A percentile compares a stretch with the other conserved stretches of the same genome.
phyloP scores from a whole-genome alignment of 495 filamentous ascomycete genomes.

The Penicillium odoratum region DNA sequence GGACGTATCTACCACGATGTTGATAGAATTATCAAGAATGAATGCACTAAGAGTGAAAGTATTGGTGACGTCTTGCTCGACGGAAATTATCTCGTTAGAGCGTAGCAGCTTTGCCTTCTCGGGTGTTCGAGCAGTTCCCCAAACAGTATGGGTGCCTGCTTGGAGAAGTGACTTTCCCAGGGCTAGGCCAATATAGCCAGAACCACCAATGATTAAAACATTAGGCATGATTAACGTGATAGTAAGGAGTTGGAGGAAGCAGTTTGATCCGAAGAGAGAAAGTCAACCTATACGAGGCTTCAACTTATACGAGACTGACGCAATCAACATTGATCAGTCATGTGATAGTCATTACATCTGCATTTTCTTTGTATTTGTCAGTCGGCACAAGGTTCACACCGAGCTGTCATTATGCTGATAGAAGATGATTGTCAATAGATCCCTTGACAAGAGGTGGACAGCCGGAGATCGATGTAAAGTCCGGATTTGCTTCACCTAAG shows the following conservation, averaged over 20 bases:
- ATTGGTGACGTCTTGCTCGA: constrained; percentile 24
- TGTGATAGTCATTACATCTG: not conserved
- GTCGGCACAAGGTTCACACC: not conserved
- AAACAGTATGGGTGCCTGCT: constrained; percentile 37
- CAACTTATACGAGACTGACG: too few species aligned
- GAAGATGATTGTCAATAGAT: too few species aligned
- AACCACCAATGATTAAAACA: constrained; percentile 45
- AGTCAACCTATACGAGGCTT: not conserved
- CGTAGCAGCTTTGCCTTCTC: constrained; percentile 33
- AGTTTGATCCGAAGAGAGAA: not conserved
- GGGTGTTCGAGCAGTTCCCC: constrained; percentile 36
- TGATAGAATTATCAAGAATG: constrained; percentile 29
- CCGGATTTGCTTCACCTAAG: not conserved
- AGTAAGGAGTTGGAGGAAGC: not conserved
- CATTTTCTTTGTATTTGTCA: not conserved
- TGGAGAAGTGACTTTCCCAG: constrained; percentile 35
- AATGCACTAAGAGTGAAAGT: constrained; percentile 11
- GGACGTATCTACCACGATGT: constrained; percentile 37
- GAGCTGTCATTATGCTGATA: not conserved
- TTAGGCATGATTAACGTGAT: constrained; percentile 33
- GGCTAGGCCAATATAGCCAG: constrained; percentile 41
- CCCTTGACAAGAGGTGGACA: not conserved
- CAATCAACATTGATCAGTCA: too few species aligned
- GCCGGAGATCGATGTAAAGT: not conserved
- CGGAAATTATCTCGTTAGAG: constrained; percentile 28